Conservation (phyloP, 2,329 filamentous ascomycete species). For the Fusarium marasasianum region DNA sequence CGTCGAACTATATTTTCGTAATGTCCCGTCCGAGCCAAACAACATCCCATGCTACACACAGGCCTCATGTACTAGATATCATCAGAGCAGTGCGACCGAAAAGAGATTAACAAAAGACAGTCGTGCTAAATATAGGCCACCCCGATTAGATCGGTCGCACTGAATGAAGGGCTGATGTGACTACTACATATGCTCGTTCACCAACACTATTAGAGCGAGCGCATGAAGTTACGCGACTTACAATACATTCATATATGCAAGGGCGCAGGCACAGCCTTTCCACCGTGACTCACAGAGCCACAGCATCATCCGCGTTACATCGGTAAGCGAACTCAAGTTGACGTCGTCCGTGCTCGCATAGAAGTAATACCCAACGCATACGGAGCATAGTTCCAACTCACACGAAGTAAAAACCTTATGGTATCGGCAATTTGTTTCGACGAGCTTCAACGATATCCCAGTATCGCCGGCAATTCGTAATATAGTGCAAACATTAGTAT, state of each 20-base stretch:
- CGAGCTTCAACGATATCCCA: background rate
- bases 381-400: background rate
- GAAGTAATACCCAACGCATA: background rate
- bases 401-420: background rate
- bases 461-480: background rate
- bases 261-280: background rate
- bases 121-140: conserved; percentile 24
- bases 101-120: conserved; percentile 6
- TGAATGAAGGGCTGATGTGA: background rate
- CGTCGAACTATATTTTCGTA: background rate
- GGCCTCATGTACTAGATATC: conserved; percentile 2
- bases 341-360: conserved; percentile 9
- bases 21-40: no score
- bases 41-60: background rate
- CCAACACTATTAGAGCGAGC: background rate
- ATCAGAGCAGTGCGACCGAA: conserved; percentile 2
- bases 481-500: background rate
- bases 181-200: background rate
- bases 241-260: conserved; percentile 7
- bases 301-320: background rate
- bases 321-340: background rate
- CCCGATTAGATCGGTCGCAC: background rate
- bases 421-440: conserved; percentile 22
- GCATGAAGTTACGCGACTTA: conserved; percentile 4
- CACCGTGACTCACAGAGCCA: background rate